A percentile compares a stretch with the other conserved stretches of the same genome.
These are phyloP conservation scores for Setomelanomma holmii DNA, from an alignment of 2,329 filamentous ascomycete species.

Conservation along the genomic window DNA sequence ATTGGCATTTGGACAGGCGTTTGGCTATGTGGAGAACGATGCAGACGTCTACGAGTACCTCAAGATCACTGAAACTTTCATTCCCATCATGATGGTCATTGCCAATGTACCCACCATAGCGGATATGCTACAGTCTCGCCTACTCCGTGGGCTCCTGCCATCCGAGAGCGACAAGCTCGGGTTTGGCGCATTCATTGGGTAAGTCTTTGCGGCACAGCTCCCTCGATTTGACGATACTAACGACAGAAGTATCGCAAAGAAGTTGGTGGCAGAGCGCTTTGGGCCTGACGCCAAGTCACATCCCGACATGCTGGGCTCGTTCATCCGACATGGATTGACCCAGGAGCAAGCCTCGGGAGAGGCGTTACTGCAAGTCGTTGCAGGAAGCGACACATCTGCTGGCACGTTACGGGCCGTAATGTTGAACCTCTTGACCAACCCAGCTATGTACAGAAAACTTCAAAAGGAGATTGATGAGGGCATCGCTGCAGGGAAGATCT, in stretches of 20 bases:
- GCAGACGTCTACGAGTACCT: slow-evolving; percentile 55
- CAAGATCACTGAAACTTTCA: slow-evolving; percentile 49
- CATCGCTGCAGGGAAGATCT: slow-evolving; percentile 46
- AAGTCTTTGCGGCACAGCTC: background rate
- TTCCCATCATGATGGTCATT: slow-evolving; percentile 24
- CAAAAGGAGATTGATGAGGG: slow-evolving; percentile 54
- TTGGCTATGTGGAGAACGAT: slow-evolving; percentile 59
- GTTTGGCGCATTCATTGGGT: slow-evolving; percentile 48
- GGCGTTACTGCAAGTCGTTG: slow-evolving; percentile 56
- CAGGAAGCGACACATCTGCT: slow-evolving; percentile 65
- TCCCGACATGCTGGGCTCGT: slow-evolving; percentile 61
- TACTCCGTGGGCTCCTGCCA: slow-evolving; percentile 22
- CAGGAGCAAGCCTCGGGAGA: slow-evolving; percentile 53
- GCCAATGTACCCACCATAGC: slow-evolving; percentile 23
- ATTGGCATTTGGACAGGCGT: slow-evolving; percentile 59
- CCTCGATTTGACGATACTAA: background rate
- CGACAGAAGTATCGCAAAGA: slow-evolving; percentile 51
- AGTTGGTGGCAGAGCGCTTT: slow-evolving; percentile 57
- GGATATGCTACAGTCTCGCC: slow-evolving; percentile 19
- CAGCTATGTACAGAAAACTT: slow-evolving; percentile 52
- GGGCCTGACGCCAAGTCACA: slow-evolving; percentile 50
- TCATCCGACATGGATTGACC: slow-evolving; percentile 54
- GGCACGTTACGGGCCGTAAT: slow-evolving; percentile 60
- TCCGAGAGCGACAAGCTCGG: slow-evolving; percentile 54
- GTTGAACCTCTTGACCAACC: slow-evolving; percentile 58